phyloP scores from a whole-genome alignment of 495 filamentous ascomycete genomes.

The Penicillium roqueforti region DNA sequence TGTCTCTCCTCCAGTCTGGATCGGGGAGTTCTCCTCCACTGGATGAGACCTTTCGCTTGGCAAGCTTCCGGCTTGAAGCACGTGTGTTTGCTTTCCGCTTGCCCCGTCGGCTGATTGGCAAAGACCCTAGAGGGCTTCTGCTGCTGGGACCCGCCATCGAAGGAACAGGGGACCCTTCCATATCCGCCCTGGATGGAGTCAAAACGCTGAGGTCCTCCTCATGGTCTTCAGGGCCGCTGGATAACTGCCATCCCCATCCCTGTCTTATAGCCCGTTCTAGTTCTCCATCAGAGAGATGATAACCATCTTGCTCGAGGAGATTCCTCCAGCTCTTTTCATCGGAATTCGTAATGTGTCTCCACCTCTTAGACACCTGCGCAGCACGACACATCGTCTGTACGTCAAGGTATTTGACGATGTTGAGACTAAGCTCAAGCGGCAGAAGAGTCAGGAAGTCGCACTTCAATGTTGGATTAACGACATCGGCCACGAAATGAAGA shows the following conservation, averaged over 20 bases:
- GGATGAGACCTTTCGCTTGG: constrained; percentile 53
- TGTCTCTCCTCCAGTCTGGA: constrained; percentile 41
- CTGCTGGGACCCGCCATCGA: constrained; percentile 29
- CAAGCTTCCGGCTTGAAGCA: constrained; percentile 45
- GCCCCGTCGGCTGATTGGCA: constrained; percentile 34
- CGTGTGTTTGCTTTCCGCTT: constrained; percentile 54
- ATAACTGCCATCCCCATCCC: constrained; percentile 99
- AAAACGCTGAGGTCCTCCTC: constrained; percentile 72
- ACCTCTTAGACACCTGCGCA: constrained; percentile 90
- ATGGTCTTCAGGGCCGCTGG: constrained; percentile 65
- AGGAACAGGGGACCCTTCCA: constrained; percentile 36
- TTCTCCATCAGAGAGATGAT: constrained; percentile 73
- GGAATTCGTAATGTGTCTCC: constrained; percentile 82
- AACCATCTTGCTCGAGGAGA: constrained; percentile 80
- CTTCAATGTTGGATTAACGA: constrained; percentile 94
- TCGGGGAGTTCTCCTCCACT: constrained; percentile 37
- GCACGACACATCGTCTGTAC: constrained; percentile 83
- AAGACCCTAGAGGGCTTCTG: constrained; percentile 18
- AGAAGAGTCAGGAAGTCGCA: constrained; percentile 85
- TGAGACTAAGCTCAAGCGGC: constrained; percentile 80
- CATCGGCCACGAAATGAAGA: constrained; percentile 83
- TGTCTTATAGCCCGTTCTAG: constrained; percentile 80
- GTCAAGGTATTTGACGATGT: constrained; percentile 84
- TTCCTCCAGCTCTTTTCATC: constrained; percentile 97
- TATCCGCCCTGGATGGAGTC: constrained; percentile 42